Evolutionary conservation across 2,329 filamentous ascomycete species (phyloP).

Genomic region (Rutstroemia sp.): DNA sequence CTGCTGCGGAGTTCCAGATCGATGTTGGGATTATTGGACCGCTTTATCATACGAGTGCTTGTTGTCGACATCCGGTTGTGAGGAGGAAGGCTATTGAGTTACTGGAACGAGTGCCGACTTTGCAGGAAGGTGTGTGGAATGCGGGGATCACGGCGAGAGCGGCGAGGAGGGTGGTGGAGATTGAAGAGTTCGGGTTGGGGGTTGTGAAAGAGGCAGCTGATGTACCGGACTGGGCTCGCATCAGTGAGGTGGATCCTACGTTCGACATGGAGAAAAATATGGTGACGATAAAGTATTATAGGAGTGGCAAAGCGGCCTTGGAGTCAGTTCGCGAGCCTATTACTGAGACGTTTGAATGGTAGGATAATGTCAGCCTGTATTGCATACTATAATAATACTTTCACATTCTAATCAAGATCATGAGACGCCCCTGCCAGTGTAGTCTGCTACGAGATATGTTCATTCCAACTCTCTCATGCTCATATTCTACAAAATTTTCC

Average conservation of each 20-base stretch:
- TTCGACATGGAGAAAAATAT: not conserved
- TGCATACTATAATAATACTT: too few relatives aligned
- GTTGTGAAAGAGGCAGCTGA: slow-evolving; percentile 9
- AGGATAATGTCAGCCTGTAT: not conserved
- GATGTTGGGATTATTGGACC: slow-evolving; percentile 48
- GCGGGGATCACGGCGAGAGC: slow-evolving; percentile 4
- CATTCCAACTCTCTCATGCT: not conserved
- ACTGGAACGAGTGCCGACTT: slow-evolving; percentile 43
- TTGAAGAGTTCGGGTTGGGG: slow-evolving; percentile 7
- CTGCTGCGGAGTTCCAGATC: not conserved
- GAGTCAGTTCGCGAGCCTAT: not conserved
- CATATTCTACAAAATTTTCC: slow-evolving; percentile 1
- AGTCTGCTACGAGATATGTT: not conserved
- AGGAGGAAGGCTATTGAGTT: slow-evolving; percentile 55
- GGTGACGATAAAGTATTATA: not conserved
- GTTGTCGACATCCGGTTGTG: slow-evolving; percentile 47
- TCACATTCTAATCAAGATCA: not conserved
- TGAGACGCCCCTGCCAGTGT: too few relatives aligned
- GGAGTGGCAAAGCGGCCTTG: not conserved
- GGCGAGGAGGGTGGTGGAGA: slow-evolving; percentile 8
- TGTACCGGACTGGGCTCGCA: slow-evolving; percentile 14
- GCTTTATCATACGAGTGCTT: slow-evolving; percentile 51
- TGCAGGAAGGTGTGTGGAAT: slow-evolving; percentile 63
- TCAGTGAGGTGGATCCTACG: not conserved
- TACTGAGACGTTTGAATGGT: not conserved